phyloP scores from a whole-genome alignment of 768 basidiomycete genomes.

The Gymnopilus dilepis region DNA sequence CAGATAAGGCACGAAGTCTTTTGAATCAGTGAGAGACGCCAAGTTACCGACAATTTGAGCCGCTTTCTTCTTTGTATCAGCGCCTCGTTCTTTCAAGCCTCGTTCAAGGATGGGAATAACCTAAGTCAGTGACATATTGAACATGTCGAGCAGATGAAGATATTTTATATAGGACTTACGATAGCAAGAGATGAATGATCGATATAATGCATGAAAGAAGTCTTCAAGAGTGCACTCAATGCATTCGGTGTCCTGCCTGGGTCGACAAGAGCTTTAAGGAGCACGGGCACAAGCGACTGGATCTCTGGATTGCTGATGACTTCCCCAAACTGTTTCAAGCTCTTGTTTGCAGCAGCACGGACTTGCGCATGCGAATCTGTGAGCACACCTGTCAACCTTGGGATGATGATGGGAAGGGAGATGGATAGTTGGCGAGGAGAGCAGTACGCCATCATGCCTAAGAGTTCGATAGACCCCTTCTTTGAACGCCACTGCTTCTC shows the following conservation, averaged over 20 bases:
- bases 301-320: constrained; percentile 99
- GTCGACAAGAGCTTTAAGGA: constrained; percentile 95
- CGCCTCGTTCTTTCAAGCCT: constrained; percentile 88
- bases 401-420: constrained; percentile 95
- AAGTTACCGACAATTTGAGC: constrained; percentile 98
- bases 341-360: constrained; percentile 88
- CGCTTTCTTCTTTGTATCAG: constrained; percentile 94
- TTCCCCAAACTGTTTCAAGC: constrained; percentile 97
- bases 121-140: constrained; percentile 40
- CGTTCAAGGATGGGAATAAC: constrained; percentile 95
- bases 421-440: constrained; percentile 93
- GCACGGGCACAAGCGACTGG: constrained; percentile 83
- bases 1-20: constrained; percentile 96
- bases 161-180: constrained; percentile 46
- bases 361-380: constrained; percentile 99
- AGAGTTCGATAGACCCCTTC: constrained; percentile 93
- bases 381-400: constrained; percentile 90
- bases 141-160: background rate
- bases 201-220: constrained; percentile 97
- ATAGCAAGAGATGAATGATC: constrained; percentile 95
- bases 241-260: constrained; percentile 90
- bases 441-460: constrained; percentile 99
- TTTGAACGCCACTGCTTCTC: constrained; percentile 99
- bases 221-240: constrained; percentile 84
- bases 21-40: constrained; percentile 84